Base-by-base conservation (phyloP, 495 filamentous ascomycete species). In the Aspergillus olivimuriae region DNA sequence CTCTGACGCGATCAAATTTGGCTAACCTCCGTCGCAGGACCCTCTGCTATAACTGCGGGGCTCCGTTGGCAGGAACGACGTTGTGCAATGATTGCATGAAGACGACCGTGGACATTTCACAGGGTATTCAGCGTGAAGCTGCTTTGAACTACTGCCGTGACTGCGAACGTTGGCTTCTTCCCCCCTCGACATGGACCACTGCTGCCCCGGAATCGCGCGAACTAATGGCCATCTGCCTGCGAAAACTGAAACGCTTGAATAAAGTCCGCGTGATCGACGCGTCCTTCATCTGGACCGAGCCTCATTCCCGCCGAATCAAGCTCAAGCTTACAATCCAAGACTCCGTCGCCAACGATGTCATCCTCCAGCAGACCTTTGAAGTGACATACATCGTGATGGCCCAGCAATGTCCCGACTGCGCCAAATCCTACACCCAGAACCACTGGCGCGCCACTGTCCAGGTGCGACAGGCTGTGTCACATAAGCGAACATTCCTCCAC, bases 221-320 rank as follows among this genome's bases (percentile, higher is more conserved):
- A 63, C 68, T 98, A 33, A 70, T 98, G 19, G 90, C 92, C 9
- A 62, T 96, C 21, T 98, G 92, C 69, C 66, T 98, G 41, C 77
- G 85, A 55, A 86, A 85, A 55, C 63, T 98, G 43, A 73, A 80
- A 39, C 89, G 90, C 30, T 63, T 98, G 43, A 74, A 77, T 53
- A 92, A 87, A 68, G 86, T 94, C 42, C 74, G 92, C 32, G 89
- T 98, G 48, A 88, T 92, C 57, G 92, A 98, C 54, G 92, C 92
- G 26, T 84, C 79, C 54, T 98, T 98, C 60, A 87, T 95, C 51
- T 98, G 92, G 92, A 98, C 92, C 2, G 92, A 98, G 66, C 92
- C 92, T 5, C 92, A 98, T 70, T 94, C 87, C 38, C 73, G 87
- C 55, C 72, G 92, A 54, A 74, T 98, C 39, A 89, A 86, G 58